phyloP scores from a whole-genome alignment of 768 basidiomycete species.

The Trametes maxima region DNA sequence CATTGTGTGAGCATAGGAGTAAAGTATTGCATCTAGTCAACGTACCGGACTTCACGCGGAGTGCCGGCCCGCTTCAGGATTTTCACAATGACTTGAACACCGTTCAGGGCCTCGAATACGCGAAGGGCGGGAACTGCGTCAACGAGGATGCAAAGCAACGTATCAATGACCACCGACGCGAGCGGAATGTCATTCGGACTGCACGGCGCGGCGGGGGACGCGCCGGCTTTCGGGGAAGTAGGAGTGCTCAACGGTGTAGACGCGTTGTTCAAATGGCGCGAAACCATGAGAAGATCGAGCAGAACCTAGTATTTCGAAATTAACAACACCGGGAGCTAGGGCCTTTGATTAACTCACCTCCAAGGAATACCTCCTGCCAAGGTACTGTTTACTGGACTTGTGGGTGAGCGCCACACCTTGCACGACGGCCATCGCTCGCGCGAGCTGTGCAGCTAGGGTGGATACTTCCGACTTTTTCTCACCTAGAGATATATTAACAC shows the following conservation, averaged over 20 bases:
- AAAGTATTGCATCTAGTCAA: not conserved
- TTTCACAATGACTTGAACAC: conserved; percentile 83
- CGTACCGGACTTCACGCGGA: conserved; percentile 85
- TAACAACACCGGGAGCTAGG: not conserved
- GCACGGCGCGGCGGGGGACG: not conserved
- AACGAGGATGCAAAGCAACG: conserved; percentile 85
- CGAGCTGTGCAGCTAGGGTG: conserved; percentile 53
- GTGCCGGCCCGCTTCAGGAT: conserved; percentile 85
- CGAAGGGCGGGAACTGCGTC: conserved; percentile 78
- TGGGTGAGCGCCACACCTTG: conserved; percentile 81
- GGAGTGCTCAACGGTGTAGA: conserved; percentile 32
- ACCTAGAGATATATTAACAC: conserved; percentile 28
- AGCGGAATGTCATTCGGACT: conserved; percentile 36
- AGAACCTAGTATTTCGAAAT: conserved; percentile 53
- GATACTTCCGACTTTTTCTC: conserved; percentile 52
- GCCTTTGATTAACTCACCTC: conserved; percentile 51
- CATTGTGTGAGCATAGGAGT: not conserved
- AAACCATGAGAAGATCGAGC: conserved; percentile 68
- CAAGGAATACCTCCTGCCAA: conserved; percentile 66
- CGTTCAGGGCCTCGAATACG: conserved; percentile 74
- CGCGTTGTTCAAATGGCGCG: conserved; percentile 52
- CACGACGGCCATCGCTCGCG: conserved; percentile 64
- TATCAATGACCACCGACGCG: conserved; percentile 80
- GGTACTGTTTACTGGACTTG: conserved; percentile 61
- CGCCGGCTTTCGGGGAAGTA: conserved; percentile 20